Base-by-base conservation (phyloP, 257 asterid genomes). In the Nicotiana noctiflora region DNA sequence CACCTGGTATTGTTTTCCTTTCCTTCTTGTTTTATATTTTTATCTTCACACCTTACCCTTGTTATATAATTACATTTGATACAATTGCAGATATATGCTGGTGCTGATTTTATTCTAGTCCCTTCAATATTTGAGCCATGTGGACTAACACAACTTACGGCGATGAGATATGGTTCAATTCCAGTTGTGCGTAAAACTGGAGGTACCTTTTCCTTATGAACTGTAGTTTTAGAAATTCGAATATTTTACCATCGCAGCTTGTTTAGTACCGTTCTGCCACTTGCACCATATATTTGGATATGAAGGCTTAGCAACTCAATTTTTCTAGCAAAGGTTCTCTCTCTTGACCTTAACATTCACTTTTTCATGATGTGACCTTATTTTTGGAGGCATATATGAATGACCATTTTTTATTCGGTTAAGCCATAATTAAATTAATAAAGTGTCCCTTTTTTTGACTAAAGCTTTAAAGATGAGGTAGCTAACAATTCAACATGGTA, bases 161-260 rank as follows among this genome's bases (percentile, higher is more conserved):
- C 99, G 65, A 91, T 96, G 99, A 91, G 99, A 96, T 96, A 90
- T 49, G 98, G 99, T 66, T 90, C 98, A 12, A 88, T 96, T 75
- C 97, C 99, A 19, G 88, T 94, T n/a, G 99, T 93, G 77, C 98
- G 98, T 81, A 94, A 91, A 92, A 96, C 99, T 81, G 99, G 99
- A 90, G 99, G 99, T 94, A 44, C 9, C 78, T 72, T 23, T 70
- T 49, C 23, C 60, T 72, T 21, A 46, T 23, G 59, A 46, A 6
- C 78, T 21, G 18, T 23, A 46, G 19, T 84, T 74, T 21, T 3
- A 66, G 37, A 18, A 19, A 29, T 80, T 53, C 3, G 8, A 66
- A 37, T 53, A 1, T 25, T 49, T 76, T 62, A 0, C 17, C 44
- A 46, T 6, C 21, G 59, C 59, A 21, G 37, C 21, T 21, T 70